These are phyloP conservation scores for Rhodotorula sp. DNA, from an alignment of 1,284 basidiomycete species.

Conservation along the genomic window DNA sequence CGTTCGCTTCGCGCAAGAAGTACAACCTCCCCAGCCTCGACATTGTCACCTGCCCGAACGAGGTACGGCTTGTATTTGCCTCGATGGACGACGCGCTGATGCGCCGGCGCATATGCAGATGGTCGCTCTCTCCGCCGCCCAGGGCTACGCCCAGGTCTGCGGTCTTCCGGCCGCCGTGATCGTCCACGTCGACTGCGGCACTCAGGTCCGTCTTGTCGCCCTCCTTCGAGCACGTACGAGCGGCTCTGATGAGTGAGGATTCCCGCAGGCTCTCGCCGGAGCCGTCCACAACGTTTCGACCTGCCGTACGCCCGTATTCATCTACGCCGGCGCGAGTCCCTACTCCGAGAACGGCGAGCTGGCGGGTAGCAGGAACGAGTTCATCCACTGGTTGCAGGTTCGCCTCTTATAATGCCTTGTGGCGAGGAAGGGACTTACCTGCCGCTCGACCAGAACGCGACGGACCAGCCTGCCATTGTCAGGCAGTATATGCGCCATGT, in stretches of 20 bases:
- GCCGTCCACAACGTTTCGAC: conserved; percentile 70
- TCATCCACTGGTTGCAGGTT: conserved; percentile 69
- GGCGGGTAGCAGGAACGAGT: conserved; percentile 66
- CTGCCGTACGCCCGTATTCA: conserved; percentile 64
- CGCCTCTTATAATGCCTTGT: background rate
- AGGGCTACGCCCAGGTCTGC: conserved; percentile 67
- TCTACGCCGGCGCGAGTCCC: conserved; percentile 65
- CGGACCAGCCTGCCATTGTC: conserved; percentile 66
- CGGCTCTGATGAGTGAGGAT: background rate
- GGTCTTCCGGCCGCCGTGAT: conserved; percentile 69
- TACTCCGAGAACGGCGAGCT: conserved; percentile 61
- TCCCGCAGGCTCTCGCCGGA: conserved; percentile 62
- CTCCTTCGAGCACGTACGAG: background rate
- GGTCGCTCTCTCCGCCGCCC: conserved; percentile 70
- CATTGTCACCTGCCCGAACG: conserved; percentile 69
- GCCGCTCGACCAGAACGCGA: conserved; percentile 53
- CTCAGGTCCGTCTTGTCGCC: conserved; percentile 57
- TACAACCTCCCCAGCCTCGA: conserved; percentile 55
- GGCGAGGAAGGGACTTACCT: background rate
- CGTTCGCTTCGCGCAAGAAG: conserved; percentile 47
- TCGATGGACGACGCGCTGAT: too few relatives aligned
- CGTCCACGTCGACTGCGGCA: conserved; percentile 61
- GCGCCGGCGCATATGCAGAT: conserved; percentile 50
- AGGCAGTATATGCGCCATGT: conserved; percentile 71
- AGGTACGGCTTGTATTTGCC: conserved; percentile 45